phyloP scores from a whole-genome alignment of 1,284 basidiomycete species.

The Pseudozyma hubeiensis region DNA sequence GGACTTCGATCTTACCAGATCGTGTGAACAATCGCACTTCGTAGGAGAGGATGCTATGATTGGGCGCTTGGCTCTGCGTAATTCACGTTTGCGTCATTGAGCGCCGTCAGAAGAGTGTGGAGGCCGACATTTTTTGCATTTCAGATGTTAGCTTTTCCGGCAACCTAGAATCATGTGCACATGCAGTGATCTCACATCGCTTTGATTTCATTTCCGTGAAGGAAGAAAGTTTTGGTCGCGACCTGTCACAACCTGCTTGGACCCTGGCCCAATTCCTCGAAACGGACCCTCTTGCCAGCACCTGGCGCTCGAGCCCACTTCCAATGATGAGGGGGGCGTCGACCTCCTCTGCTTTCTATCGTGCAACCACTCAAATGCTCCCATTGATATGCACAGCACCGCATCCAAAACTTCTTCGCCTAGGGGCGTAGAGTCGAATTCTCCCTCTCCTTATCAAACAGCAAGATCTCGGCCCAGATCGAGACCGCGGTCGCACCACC shows the following conservation, averaged over 20 bases:
- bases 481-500: slow-evolving; percentile 12
- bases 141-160: background rate
- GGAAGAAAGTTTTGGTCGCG: slow-evolving; percentile 11
- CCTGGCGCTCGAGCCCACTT: background rate
- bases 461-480: slow-evolving; percentile 28
- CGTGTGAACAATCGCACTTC: slow-evolving; percentile 16
- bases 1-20: slow-evolving; percentile 17
- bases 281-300: slow-evolving; percentile 2
- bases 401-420: slow-evolving; percentile 36
- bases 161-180: too few species aligned
- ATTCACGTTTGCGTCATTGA: slow-evolving; percentile 36
- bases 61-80: slow-evolving; percentile 1
- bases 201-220: too few species aligned
- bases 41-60: slow-evolving; percentile 5
- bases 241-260: too few species aligned
- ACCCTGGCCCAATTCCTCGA: too few species aligned
- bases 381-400: slow-evolving; percentile 28
- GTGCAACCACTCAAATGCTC: slow-evolving; percentile 6
- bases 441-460: slow-evolving; percentile 12
- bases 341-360: background rate
- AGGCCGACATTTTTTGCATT: background rate
- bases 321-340: slow-evolving; percentile 4
- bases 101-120: slow-evolving; percentile 30
- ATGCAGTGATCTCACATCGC: too few species aligned
- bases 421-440: slow-evolving; percentile 36